Conservation (phyloP, 345 rosid species). For the Rhodamnia rubescens region DNA sequence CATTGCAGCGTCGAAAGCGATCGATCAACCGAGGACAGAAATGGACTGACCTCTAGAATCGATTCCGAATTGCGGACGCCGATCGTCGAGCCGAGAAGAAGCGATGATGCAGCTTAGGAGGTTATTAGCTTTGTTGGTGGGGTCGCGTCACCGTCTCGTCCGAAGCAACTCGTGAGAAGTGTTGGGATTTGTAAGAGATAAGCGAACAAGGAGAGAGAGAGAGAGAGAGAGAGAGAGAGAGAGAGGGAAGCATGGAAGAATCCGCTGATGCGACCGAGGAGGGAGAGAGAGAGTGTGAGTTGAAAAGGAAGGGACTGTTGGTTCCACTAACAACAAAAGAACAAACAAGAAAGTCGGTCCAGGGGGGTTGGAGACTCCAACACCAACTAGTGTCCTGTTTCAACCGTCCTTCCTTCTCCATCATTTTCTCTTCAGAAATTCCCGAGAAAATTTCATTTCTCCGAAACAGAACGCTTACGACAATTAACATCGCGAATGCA, state of each 20-base stretch:
- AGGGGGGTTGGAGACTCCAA: not conserved
- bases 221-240: not conserved
- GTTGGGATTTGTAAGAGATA: not conserved
- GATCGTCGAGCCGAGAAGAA: not conserved
- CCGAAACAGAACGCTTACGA: not conserved
- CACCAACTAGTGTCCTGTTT: not conserved
- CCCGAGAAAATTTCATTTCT: not conserved
- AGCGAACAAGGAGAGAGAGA: not conserved
- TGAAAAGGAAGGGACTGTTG: not conserved
- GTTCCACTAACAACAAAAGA: not conserved
- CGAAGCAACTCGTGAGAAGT: not conserved
- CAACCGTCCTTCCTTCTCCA: not conserved
- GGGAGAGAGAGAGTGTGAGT: not conserved
- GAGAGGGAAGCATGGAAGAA: conserved; percentile 20
- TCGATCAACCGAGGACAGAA: not conserved
- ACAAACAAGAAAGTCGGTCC: not conserved
- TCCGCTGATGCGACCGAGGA: conserved; percentile 22
- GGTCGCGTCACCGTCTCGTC: not conserved
- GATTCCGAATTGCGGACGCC: not conserved
- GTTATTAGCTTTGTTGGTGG: not conserved
- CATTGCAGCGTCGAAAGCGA: not conserved
- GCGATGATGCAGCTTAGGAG: not conserved
- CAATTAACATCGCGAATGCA: not conserved
- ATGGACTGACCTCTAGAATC: not conserved
- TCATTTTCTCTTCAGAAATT: not conserved